These are phyloP conservation scores for Aristolochia contorta DNA, from an alignment of 164 flowering plant genomes.

Conservation along the genomic window DNA sequence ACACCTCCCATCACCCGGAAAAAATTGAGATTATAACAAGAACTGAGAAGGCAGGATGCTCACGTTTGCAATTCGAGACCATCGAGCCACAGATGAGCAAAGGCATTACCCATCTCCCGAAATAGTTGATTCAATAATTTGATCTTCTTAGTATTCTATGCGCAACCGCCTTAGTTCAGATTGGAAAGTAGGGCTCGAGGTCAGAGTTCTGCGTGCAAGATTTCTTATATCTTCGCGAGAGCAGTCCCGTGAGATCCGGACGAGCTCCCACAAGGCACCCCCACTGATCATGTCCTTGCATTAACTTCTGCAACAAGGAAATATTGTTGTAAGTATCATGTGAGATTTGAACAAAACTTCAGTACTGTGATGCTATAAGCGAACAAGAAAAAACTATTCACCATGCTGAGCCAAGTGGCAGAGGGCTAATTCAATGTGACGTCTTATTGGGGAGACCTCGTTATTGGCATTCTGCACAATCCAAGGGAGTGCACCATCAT, in stretches of 20 bases:
- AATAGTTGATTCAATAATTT: neutral
- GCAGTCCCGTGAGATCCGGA: conserved; percentile 82
- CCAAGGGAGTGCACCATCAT: conserved; percentile 93
- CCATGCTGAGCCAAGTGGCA: conserved; percentile 97
- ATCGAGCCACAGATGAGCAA: neutral
- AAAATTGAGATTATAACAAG: neutral
- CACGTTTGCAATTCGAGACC: neutral
- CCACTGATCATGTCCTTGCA: conserved; percentile 81
- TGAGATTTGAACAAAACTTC: neutral
- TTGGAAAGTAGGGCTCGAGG: conserved; percentile 63
- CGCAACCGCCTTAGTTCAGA: conserved; percentile 62
- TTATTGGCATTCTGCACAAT: conserved; percentile 87
- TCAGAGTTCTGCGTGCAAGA: conserved; percentile 62
- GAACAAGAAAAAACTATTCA: conserved; percentile 10
- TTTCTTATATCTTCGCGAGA: conserved; percentile 78
- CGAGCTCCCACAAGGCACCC: conserved; percentile 96
- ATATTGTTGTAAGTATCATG: neutral
- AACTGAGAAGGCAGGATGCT: neutral
- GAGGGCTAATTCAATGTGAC: conserved; percentile 92
- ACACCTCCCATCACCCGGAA: neutral
- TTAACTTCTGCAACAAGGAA: conserved; percentile 55
- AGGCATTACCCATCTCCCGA: neutral
- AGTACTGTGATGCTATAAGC: neutral
- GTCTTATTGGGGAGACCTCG: conserved; percentile 78
- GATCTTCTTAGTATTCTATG: conserved; percentile 21